Evolutionary conservation across 2,329 filamentous ascomycete genomes (phyloP).

Genomic region (Cercospora zeae-maydis): DNA sequence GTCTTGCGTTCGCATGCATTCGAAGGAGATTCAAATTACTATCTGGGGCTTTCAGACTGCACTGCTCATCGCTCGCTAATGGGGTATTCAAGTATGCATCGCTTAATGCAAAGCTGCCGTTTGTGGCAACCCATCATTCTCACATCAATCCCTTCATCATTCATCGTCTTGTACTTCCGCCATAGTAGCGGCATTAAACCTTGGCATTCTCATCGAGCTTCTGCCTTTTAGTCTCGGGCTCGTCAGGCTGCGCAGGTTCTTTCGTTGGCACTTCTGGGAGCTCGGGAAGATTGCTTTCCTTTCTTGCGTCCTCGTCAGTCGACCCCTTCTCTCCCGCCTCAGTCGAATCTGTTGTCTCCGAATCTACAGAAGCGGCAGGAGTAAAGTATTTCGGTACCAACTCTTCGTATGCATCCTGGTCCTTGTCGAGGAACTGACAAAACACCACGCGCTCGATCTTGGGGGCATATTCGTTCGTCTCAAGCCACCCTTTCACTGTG

Average conservation of each 20-base stretch:
- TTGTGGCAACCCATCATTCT: neutral
- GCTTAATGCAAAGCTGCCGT: neutral
- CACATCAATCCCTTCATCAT: neutral
- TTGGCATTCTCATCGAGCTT: constrained; percentile 35
- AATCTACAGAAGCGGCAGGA: constrained; percentile 32
- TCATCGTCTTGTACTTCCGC: neutral
- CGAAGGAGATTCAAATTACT: neutral
- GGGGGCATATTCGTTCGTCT: constrained; percentile 40
- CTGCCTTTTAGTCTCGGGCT: constrained; percentile 48
- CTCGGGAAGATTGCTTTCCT: constrained; percentile 37
- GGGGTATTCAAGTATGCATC: constrained; percentile 2
- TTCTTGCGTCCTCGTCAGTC: neutral
- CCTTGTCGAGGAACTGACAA: constrained; percentile 76
- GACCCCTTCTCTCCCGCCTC: neutral
- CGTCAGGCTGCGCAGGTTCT: constrained; percentile 44
- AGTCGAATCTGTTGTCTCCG: neutral
- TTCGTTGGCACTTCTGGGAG: constrained; percentile 50
- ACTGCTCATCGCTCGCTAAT: neutral
- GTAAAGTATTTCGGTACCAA: constrained; percentile 44
- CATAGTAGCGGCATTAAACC: neutral
- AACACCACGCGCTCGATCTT: constrained; percentile 74
- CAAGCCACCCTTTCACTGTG: constrained; percentile 56
- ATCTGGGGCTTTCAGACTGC: too few relatives aligned
- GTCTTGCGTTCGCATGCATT: too few relatives aligned
- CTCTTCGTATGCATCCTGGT: constrained; percentile 68